A percentile compares a stretch with the other conserved stretches of the same genome.
Conservation (phyloP, 768 basidiomycete species). For the Wakefieldia striispora region DNA sequence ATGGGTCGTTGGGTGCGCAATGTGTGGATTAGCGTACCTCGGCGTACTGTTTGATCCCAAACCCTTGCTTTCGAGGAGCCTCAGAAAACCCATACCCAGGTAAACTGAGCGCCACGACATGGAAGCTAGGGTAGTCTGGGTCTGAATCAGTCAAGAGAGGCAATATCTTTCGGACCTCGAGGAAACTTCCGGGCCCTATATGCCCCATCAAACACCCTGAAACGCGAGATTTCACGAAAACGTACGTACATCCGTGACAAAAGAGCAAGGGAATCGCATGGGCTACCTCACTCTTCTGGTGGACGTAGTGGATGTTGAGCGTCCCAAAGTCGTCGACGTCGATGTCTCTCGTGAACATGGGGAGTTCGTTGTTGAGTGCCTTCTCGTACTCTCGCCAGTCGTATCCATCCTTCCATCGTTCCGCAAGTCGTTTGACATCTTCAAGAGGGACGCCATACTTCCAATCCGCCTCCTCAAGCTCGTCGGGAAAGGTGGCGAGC, state of each 20-base stretch:
- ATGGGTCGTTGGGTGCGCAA: neutral
- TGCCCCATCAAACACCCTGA: neutral
- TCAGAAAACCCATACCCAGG: constrained; percentile 66
- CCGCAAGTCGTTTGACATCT: constrained; percentile 46
- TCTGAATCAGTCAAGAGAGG: constrained; percentile 46
- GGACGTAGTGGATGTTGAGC: constrained; percentile 58
- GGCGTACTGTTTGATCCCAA: constrained; percentile 48
- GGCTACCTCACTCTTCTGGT: constrained; percentile 43
- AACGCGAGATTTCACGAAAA: neutral
- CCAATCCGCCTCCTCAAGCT: constrained; percentile 49
- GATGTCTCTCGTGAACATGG: constrained; percentile 55
- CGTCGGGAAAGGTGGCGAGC: constrained; percentile 52
- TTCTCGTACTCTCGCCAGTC: constrained; percentile 57
- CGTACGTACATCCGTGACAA: constrained; percentile 53
- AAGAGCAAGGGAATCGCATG: constrained; percentile 60
- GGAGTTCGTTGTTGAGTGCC: constrained; percentile 48
- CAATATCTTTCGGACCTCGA: constrained; percentile 56
- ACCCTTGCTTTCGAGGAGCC: constrained; percentile 52
- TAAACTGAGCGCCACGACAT: constrained; percentile 57
- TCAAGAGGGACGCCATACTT: constrained; percentile 52
- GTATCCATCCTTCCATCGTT: constrained; percentile 50
- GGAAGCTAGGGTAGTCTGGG: constrained; percentile 51
- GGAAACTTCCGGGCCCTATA: constrained; percentile 60
- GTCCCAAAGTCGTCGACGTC: constrained; percentile 45
- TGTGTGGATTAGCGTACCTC: constrained; percentile 36